Evolutionary conservation across 2,329 filamentous ascomycete species (phyloP), one percentile per base, ranked within the genome.

Genomic region (Sarocladiaceae sp.): DNA sequence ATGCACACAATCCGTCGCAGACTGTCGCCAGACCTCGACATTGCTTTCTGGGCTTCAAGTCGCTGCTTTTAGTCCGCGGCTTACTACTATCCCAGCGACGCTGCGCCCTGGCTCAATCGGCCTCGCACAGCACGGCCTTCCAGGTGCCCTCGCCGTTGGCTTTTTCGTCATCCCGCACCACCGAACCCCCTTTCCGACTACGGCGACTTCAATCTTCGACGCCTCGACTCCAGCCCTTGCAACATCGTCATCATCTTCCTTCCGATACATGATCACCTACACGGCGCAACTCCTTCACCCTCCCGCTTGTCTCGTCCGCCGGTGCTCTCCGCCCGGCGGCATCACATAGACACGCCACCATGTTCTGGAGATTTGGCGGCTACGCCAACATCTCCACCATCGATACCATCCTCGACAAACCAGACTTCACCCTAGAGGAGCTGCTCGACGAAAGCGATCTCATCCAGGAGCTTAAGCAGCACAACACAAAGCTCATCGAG

Each of bases 281-380:
- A 44, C 47, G 34, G 46, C 37, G n/a, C 29, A 46, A 33, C 31
- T 45, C 48, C 47, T 40, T 48, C 41, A 43, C 50, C 40, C 45
- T 50, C 45, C 48, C 48, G 51, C 48, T 46, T 50, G 52, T 51
- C 52, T 51, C 54, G 55, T 59, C 58, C 37, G 39, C 48, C 48
- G 48, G 48, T 50, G 48, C 48, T 48, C 48, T 49, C 55, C 51
- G 51, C 55, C 55, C 58, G 55, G 62, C 55, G 59, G 57, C 53
- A 58, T 58, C 55, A 56, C 55, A 49, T 52, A 56, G 54, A 50
- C 45, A 57, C 58, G 63, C 61, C 82, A 91, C 67, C 73, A 98
- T 98, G 93, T 98, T 98, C 70, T 98, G 93, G 93, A 85, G 91
- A 70, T 98, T 97, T 77, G 91, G 93, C 77, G 89, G 89, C 62